Base-by-base conservation (phyloP, 2,329 filamentous ascomycete species). In the Lachnellula arida region DNA sequence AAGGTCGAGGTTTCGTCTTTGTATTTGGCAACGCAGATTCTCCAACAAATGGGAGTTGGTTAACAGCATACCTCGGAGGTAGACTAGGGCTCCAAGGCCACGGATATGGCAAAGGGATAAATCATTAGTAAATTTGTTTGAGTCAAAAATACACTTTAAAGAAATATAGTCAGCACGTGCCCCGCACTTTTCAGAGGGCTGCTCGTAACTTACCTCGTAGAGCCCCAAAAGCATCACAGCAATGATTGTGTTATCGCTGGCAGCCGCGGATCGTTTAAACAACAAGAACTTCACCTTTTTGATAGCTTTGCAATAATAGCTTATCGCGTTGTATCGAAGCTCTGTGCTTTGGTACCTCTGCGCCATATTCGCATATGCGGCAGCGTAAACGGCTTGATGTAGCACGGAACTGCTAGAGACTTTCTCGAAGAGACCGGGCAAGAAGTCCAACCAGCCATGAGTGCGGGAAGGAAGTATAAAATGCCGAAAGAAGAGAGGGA, bases 1-100 rank as follows among this genome's bases (percentile, higher is more conserved):
- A 23, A 53, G 25, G 43, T 59, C 54, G 5, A 59, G 28, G 25
- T 54, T 59, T 17, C 39, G 47, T 2, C 46, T n/a, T 42, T 56
- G 53, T 44, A 52, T 56, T 48, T 59, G 57, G 46, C 57, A 56
- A 23, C 57, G 56, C 12, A 54, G 46, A 8, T 46, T 55, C 22
- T 54, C 40, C 15, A 59, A 23, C 22, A 59, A n/a, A 23, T 25
- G 34, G 5, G 48, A 49, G 15, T 54, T 48, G n/a, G 34, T 17
- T 8, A 47, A 51, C 9, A 42, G 28, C 15, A 12, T 25, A 4
- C 51, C 51, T n/a, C 54, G 48, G 14, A 56, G 34, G 28, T 47
- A 34, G 35, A 52, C 48, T 14, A 57, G 19, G 11, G 46, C 39
- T 14, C 40, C 34, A 39, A 57, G 46, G 14, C 51, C 55, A 23